phyloP scores from a whole-genome alignment of 2,329 filamentous ascomycete species.

The Leptographium galeiforme region DNA sequence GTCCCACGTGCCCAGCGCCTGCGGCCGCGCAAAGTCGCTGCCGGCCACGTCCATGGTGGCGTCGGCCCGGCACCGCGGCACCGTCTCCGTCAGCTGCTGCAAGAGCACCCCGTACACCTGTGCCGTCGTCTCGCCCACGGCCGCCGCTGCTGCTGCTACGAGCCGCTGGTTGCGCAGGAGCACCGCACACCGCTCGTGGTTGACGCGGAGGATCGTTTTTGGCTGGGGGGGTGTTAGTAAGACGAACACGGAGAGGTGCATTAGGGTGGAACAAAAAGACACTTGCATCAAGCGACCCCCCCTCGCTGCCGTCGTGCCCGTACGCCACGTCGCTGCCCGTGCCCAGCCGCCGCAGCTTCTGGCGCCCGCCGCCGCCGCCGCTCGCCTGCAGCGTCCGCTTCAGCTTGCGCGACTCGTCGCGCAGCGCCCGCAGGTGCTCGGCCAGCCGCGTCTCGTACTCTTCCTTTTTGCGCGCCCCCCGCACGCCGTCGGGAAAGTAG shows the following conservation, averaged over 20 bases:
- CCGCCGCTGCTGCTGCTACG: conserved; percentile 55
- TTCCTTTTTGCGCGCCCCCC: conserved; percentile 52
- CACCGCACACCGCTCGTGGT: conserved; percentile 73
- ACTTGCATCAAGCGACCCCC: conserved; percentile 37
- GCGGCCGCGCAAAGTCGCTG: conserved; percentile 17
- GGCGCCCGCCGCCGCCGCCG: conserved; percentile 20
- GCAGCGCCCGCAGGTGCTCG: conserved; percentile 37
- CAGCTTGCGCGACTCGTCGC: conserved; percentile 35
- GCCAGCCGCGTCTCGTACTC: conserved; percentile 46
- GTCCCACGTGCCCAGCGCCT: conserved; percentile 38
- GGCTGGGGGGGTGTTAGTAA: conserved; percentile 34
- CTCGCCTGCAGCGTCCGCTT: conserved; percentile 37
- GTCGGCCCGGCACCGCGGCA: conserved; percentile 53
- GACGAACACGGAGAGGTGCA: background rate
- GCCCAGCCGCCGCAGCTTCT: conserved; percentile 42
- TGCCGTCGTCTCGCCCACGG: conserved; percentile 60
- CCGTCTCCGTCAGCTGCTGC: conserved; percentile 53
- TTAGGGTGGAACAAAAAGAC: background rate
- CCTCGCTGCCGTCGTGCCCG: conserved; percentile 25
- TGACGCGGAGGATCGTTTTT: conserved; percentile 62
- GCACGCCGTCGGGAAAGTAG: conserved; percentile 37
- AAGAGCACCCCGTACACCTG: conserved; percentile 67
- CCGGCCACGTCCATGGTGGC: conserved; percentile 31
- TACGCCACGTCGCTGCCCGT: conserved; percentile 33
- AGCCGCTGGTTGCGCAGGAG: conserved; percentile 70